Conservation (phyloP, 169 alveolate genomes). For the Plasmodium coatneyi region DNA sequence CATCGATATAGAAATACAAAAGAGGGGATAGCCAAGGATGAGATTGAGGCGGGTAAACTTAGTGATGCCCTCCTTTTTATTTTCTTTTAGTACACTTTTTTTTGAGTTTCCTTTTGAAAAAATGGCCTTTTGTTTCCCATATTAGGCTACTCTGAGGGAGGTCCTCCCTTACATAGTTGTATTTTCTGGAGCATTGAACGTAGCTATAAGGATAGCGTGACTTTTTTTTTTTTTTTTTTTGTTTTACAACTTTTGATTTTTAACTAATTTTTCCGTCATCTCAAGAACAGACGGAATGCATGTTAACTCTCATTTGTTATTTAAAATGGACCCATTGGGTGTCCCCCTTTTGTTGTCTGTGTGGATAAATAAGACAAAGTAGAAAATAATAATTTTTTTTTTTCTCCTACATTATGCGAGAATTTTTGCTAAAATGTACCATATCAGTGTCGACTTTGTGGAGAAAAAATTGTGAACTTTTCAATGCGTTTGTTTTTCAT, state of each 20-base stretch:
- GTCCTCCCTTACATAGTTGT: background rate
- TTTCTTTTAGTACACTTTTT: background rate
- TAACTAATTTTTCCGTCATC: background rate
- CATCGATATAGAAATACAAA: constrained; percentile 31
- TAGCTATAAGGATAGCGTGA: background rate
- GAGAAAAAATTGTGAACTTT: background rate
- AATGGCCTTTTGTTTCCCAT: background rate
- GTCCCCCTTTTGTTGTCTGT: background rate
- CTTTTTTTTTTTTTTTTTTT: background rate
- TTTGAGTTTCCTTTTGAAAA: background rate
- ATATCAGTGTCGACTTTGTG: background rate
- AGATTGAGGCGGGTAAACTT: background rate
- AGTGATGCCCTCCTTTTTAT: background rate
- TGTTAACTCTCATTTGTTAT: background rate
- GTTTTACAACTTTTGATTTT: background rate
- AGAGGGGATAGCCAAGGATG: background rate
- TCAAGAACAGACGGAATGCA: background rate
- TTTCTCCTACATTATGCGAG: background rate
- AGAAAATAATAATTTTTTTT: background rate
- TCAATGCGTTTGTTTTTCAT: background rate
- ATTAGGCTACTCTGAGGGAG: background rate
- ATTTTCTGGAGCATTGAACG: background rate
- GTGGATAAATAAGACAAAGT: background rate
- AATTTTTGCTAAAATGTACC: background rate
- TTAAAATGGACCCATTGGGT: background rate